Conservation (phyloP, 176 grass and related monocot species). For the Oryza longistaminata region DNA sequence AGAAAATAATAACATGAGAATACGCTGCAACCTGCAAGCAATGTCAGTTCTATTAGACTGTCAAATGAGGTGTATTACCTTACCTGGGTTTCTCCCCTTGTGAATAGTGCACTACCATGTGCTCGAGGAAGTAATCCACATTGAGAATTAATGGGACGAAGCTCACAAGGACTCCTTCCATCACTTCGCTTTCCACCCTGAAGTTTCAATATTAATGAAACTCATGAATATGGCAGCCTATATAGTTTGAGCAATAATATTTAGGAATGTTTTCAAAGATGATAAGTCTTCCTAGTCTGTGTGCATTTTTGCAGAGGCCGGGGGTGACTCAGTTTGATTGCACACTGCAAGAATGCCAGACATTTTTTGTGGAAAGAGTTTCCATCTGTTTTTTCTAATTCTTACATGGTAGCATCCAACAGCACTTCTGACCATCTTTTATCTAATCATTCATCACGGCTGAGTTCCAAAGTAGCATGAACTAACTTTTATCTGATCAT, state of each 20-base stretch:
- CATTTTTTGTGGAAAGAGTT: constrained; percentile 7
- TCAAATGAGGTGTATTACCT: constrained; percentile 55
- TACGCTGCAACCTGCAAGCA: background rate
- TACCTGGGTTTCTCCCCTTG: constrained; percentile 98
- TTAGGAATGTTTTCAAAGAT: constrained; percentile 12
- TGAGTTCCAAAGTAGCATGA: constrained; percentile 10
- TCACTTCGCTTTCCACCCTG: constrained; percentile 95
- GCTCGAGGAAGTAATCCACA: constrained; percentile 87
- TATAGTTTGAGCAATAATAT: constrained; percentile 7
- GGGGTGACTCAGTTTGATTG: too few relatives aligned
- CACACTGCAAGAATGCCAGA: constrained; percentile 22
- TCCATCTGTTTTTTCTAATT: constrained; percentile 32
- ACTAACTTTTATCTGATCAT: constrained; percentile 15
- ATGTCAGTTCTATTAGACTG: constrained; percentile 24
- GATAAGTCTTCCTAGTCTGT: constrained; percentile 1
- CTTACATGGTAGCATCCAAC: background rate
- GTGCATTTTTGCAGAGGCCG: too few relatives aligned
- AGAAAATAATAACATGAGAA: constrained; percentile 20
- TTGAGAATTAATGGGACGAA: constrained; percentile 89
- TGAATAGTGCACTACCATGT: constrained; percentile 97
- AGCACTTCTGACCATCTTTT: background rate
- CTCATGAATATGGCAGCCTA: background rate
- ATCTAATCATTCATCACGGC: constrained; percentile 16
- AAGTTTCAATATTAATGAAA: constrained; percentile 35
- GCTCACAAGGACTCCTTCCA: constrained; percentile 67